Base-by-base conservation (phyloP, 176 grass and related monocot genomes). In the Oryza brachyantha region DNA sequence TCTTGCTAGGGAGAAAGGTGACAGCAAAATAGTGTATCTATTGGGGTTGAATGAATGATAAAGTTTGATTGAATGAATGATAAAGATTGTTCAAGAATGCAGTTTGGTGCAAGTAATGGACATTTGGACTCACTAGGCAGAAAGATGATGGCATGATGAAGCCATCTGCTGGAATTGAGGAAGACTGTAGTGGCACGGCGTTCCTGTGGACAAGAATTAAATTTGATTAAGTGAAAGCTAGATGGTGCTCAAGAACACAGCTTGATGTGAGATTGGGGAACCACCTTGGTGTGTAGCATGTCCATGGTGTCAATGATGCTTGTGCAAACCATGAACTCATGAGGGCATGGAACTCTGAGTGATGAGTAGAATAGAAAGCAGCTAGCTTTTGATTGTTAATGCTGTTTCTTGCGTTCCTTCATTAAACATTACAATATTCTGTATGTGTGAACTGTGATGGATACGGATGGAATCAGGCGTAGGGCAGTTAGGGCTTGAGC, bases 361-460 rank as follows among this genome's bases (percentile, higher is more conserved):
- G 48, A 29, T 35, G 31, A 35, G 12, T 82, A 58, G 22, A 36
- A 34, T 59, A 87, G 66, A 35, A 77, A 71, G 62, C 32, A 57
- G 38, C 45, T 45, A 66, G 59, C 16, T n/a, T 10, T 67, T 80
- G 43, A 77, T 77, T 34, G 28, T 79, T 45, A 61, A 66, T 72
- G 36, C 22, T 77, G 13, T 64, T 78, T 64, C 28, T 38, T 43
- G 14, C 19, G 26, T 17, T 21, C 42, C 42, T 66, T 58, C 36
- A 59, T 46, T 72, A 36, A 57, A 22, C 29, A 66, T 45, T 66
- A 29, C 37, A 50, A 28, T 71, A 43, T 29, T 36, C 24, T 81
- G 1, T 86, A 57, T 48, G 22, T 46, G 28, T 36, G 36, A 74
- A 21, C 58, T 54, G 65, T 54, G 35, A 36, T 36, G 35, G 35